Evolutionary conservation across 1,284 basidiomycete genomes (phyloP), one percentile per base, ranked within the genome.

Genomic region (Tylopilus sp.): DNA sequence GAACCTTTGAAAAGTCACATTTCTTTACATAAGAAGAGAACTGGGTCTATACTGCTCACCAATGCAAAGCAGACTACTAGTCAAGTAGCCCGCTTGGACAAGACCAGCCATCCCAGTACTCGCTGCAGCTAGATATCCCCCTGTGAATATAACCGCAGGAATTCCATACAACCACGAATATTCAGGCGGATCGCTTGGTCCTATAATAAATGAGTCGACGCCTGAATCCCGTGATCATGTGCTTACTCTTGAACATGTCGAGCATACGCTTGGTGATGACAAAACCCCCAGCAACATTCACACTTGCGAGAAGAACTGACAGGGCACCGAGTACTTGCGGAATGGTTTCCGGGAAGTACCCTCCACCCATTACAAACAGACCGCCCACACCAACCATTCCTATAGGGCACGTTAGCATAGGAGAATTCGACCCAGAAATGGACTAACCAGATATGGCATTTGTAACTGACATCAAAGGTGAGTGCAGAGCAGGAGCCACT

Each of bases 361-460:
- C 87, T 35, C 90, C 90, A 52, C 91, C 90, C 88, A 93, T 92
- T 37, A 92, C 83, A 66, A 92, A 93, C 64, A 93, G 75, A 37
- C 91, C 91, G 22, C 90, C 90, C 31, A 93, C 76, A 47, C 90
- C 90, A 47, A 93, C 90, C 76, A 91, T 83, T 57, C 83, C 82
- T 73, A 57, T 53, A 29, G 15, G 29, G 19, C n/a, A 24, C 24
- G 6, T 64, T 20, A 68, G 61, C 17, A 40, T 31, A 24, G 13
- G 42, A 35, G 10, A 31, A 7, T 29, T 39, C n/a, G 36, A 9
- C 22, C 6, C 35, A 32, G 28, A 25, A 37, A 33, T 37, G 53
- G 62, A 44, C 65, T 31, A 37, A 72, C 87, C 87, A 19, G 87
- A 90, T 46, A 90, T 88, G 1, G 87, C 88, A 61, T 90, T 90